Conservation (phyloP, 169 alveolate genomes). For the Eimeria sp. region DNA sequence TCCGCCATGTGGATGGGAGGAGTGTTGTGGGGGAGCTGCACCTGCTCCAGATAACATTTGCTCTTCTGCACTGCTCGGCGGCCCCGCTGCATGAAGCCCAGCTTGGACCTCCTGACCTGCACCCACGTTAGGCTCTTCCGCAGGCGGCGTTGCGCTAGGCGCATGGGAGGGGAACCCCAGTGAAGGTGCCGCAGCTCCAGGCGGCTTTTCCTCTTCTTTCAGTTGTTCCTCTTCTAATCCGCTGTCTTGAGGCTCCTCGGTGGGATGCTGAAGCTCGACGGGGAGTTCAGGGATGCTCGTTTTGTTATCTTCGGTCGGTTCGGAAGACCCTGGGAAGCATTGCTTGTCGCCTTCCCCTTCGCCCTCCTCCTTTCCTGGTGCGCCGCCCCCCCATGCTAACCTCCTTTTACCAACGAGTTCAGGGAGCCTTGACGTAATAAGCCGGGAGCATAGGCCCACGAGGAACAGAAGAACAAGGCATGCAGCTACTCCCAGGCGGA, state of each 20-base stretch:
- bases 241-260: not conserved
- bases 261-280: not conserved
- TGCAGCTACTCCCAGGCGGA: not conserved
- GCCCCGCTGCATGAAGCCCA: not conserved
- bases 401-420: not conserved
- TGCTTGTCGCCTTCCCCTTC: not conserved
- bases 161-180: not conserved
- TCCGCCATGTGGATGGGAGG: not conserved
- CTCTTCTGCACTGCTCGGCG: not conserved
- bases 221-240: not conserved
- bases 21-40: not conserved
- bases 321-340: not conserved
- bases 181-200: not conserved
- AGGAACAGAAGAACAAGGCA: not conserved
- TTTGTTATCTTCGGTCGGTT: not conserved
- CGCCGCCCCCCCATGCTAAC: not conserved
- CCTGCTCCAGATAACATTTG: not conserved
- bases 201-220: not conserved
- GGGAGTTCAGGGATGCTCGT: not conserved
- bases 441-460: not conserved
- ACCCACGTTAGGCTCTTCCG: not conserved
- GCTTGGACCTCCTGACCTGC: not conserved
- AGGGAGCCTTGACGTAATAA: not conserved
- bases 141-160: not conserved
- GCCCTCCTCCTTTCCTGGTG: not conserved